Base-by-base conservation (phyloP, 345 rosid genomes). In the Populus ilicifolia region DNA sequence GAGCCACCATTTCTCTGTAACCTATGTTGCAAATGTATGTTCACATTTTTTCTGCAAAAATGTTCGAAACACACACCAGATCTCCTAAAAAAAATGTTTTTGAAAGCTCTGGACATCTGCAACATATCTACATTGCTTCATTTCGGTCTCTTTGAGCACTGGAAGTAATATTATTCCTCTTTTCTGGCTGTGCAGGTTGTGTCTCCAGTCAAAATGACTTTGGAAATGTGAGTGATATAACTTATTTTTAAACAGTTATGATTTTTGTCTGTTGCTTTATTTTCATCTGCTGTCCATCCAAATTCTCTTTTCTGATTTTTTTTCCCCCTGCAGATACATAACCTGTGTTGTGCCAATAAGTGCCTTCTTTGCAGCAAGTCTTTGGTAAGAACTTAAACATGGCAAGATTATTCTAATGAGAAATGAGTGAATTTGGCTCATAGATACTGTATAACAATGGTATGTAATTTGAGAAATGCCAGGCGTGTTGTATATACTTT, bases 301-400 rank as follows among this genome's bases (percentile, higher is more conserved):
- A 30, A 18, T 66, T 80, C 38, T 82, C 35, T 78, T 38, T 76
- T 67, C 67, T 77, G 64, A 82, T 69, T 76, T 46, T 73, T 65
- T 74, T 74, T 77, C 69, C 29, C 59, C 41, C 48, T 64, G 70
- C 92, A 96, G 98, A 87, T 96, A 93, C 69, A 92, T 91, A 67
- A 96, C 97, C 39, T 92, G 97, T 87, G 98, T 94, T 52, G 77
- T 96, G 68, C 98, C 97, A 66, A 93, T 96, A 69, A 94, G 98
- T 81, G 97, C 97, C 75, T 96, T 93, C 89, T 94, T 92, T 85
- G 98, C 99, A 54, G 90, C 98, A 75, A 96, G 98, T 80, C 98
- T 93, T 76, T 96, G 99, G 99, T 96, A 88, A 89, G 91, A 79
- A 50, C 79, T 67, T 76, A 54, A 73, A 35, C 62, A 41, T 71